Conservation (phyloP, 805 yeast species). For the Myxozyma udenii region DNA sequence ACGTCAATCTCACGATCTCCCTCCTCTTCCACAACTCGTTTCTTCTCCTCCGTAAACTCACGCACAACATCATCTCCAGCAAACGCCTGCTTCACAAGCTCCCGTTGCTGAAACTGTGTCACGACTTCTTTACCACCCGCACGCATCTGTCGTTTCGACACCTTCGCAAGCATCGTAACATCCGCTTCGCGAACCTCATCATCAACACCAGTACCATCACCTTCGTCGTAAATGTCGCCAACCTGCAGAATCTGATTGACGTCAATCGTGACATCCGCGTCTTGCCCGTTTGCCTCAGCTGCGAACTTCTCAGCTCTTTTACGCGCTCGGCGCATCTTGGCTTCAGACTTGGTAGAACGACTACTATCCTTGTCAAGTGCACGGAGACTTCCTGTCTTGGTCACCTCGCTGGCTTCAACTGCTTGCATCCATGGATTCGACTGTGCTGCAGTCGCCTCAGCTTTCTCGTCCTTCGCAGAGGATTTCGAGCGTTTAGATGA, state of each 20-base stretch:
- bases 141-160: constrained; percentile 32
- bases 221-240: constrained; percentile 46
- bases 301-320: constrained; percentile 38
- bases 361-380: constrained; percentile 53
- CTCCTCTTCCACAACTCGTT: constrained; percentile 63
- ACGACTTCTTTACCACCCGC: constrained; percentile 32
- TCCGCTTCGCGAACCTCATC: constrained; percentile 36
- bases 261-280: constrained; percentile 33
- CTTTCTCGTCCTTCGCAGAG: constrained; percentile 20
- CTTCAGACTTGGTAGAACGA: constrained; percentile 44
- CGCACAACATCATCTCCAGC: constrained; percentile 93
- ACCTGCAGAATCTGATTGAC: constrained; percentile 51
- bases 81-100: constrained; percentile 84
- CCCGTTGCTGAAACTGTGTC: constrained; percentile 59
- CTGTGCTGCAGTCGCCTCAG: background rate
- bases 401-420: constrained; percentile 43
- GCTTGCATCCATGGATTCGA: constrained; percentile 40
- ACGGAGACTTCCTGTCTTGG: constrained; percentile 48
- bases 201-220: constrained; percentile 48
- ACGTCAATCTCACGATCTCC: constrained; percentile 84
- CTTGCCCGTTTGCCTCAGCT: constrained; percentile 29
- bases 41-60: constrained; percentile 77
- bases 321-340: constrained; percentile 27
- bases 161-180: constrained; percentile 20
- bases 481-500: background rate